Conservation (phyloP, 2,329 filamentous ascomycete genomes). For the Scytalidium sp. region DNA sequence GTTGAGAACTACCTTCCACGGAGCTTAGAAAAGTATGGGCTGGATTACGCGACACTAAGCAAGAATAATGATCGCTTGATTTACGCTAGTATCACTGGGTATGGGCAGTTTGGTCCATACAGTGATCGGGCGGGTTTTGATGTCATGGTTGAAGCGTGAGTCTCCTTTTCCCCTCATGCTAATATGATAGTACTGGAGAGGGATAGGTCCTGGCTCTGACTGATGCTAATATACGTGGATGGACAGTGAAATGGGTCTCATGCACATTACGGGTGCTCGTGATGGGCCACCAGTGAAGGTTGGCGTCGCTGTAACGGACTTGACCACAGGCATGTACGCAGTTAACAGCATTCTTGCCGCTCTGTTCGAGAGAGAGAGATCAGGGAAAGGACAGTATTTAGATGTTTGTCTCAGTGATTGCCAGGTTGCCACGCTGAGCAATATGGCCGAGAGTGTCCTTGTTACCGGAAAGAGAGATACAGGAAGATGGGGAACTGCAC, state of each 20-base stretch:
- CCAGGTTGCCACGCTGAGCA: conserved; percentile 86
- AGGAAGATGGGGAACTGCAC: conserved; percentile 90
- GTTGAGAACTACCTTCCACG: conserved; percentile 96
- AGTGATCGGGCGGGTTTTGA: conserved; percentile 86
- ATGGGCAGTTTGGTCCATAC: conserved; percentile 90
- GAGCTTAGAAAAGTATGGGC: conserved; percentile 78
- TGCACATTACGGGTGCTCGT: conserved; percentile 91
- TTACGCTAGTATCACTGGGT: conserved; percentile 93
- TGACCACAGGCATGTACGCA: conserved; percentile 91
- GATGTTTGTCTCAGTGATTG: conserved; percentile 88
- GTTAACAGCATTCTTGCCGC: conserved; percentile 93
- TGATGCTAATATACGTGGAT: neutral
- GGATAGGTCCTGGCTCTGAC: too few species aligned
- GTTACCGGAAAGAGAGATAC: conserved; percentile 82
- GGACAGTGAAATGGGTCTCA: conserved; percentile 77
- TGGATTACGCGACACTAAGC: conserved; percentile 79
- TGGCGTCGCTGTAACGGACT: conserved; percentile 89
- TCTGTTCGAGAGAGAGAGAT: conserved; percentile 67
- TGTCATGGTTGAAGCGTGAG: conserved; percentile 87
- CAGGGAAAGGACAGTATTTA: conserved; percentile 81
- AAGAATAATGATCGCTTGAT: conserved; percentile 81
- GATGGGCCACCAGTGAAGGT: conserved; percentile 92
- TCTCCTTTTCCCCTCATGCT: neutral
- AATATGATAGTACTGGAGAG: too few species aligned
- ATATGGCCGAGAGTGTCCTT: conserved; percentile 86